These are phyloP conservation scores for Neofusicoccum laricinum DNA, from an alignment of 2,329 filamentous ascomycete genomes.

Conservation along the genomic window DNA sequence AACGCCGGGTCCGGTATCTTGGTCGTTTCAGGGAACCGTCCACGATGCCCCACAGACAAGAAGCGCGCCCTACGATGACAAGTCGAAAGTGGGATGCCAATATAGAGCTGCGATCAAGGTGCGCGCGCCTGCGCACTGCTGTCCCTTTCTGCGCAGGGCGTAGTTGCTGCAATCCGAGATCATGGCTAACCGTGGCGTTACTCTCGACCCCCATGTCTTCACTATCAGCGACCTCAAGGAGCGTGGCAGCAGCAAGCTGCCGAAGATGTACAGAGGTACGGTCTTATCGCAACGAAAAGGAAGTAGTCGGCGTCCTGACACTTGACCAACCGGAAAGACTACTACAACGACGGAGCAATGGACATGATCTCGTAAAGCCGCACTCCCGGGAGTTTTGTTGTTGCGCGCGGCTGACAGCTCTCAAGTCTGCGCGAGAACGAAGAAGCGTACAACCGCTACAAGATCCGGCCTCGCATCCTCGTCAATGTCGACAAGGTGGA, in stretches of 20 bases:
- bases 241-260: slow-evolving; percentile 37
- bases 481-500: slow-evolving; percentile 30
- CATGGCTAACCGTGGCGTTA: slow-evolving; percentile 23
- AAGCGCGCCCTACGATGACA: background rate
- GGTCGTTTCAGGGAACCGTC: too few species aligned
- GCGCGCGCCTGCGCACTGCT: background rate
- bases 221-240: slow-evolving; percentile 30
- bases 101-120: background rate
- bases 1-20: background rate
- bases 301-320: background rate
- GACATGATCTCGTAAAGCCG: slow-evolving; percentile 44
- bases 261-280: slow-evolving; percentile 39
- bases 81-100: background rate
- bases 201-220: slow-evolving; percentile 23
- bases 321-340: slow-evolving; percentile 38
- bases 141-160: too few species aligned
- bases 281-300: background rate
- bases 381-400: too few species aligned
- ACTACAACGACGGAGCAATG: slow-evolving; percentile 58
- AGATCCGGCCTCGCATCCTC: slow-evolving; percentile 31
- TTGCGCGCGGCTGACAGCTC: slow-evolving; percentile 4
- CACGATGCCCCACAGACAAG: too few species aligned
- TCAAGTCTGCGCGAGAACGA: slow-evolving; percentile 28
- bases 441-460: slow-evolving; percentile 32
- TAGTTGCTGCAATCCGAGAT: background rate